Base-by-base conservation (phyloP, 148 eudicot genomes). In the Chenopodium suecicum region DNA sequence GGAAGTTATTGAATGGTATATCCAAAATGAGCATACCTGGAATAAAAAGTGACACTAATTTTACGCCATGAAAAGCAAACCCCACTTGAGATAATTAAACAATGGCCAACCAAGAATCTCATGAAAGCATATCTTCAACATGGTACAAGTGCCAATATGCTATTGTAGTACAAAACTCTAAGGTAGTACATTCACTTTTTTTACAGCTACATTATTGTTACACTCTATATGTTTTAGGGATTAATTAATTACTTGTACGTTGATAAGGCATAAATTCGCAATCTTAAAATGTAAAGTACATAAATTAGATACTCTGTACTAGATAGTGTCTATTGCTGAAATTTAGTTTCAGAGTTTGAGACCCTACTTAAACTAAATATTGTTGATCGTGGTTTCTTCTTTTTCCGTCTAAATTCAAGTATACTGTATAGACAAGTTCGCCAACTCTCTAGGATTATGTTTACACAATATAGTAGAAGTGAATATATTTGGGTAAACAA, bases 111-210 rank as follows among this genome's bases (percentile, higher is more conserved):
- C 44, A 31, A 20, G 20, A 31, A 62, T n/a, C 19, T 9, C 25
- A 17, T 32, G 11, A 7, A 52, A 69, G 81, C 81, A 79, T 66
- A 78, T 19, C 47, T n/a, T 56, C 52, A 63, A 58, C 37, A 66
- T 67, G 17, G 23, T 27, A 56, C 65, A 20, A 5, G 23, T 62
- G 54, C 54, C 12, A 50, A 50, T 50, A 50, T 50, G 14, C 54
- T 13, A 50, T 50, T 10, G 54, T 50, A 58, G 63, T n/a, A 62
- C 13, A 20, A 62, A 41, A 7, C n/a, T 62, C 23, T 22, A 22
- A 62, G 66, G 66, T 25, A 62, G 66, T 22, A 62, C 66, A n/a
- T n/a, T 62, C 66, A 62, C 13, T 62, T 62, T 62, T 8, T 62
- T 9, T 22, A 1, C 9, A 62, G 16, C 54, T 9, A 50, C 2